phyloP scores from a whole-genome alignment of 2,329 filamentous ascomycete species.

The Phaeoacremonium minimum region DNA sequence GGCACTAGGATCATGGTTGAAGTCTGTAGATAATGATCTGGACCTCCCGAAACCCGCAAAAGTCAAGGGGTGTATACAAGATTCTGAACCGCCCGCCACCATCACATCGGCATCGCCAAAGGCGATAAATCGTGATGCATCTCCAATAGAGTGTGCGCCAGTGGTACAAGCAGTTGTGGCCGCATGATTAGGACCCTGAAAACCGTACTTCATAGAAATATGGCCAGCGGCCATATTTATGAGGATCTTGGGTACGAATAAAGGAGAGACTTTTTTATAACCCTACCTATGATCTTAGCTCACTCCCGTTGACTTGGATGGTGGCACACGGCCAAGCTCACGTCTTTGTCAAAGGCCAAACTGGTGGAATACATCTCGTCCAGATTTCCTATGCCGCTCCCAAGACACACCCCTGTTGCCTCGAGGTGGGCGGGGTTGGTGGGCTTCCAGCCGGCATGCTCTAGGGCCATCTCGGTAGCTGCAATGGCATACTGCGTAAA shows the following conservation, averaged over 20 bases:
- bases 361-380: slow-evolving; percentile 86
- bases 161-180: slow-evolving; percentile 95
- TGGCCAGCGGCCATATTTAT: slow-evolving; percentile 96
- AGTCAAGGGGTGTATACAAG: slow-evolving; percentile 90
- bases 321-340: slow-evolving; percentile 34
- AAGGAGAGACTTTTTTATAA: slow-evolving; percentile 86
- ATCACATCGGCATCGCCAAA: slow-evolving; percentile 91
- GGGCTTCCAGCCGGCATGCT: slow-evolving; percentile 75
- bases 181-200: slow-evolving; percentile 88
- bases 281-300: slow-evolving; percentile 49
- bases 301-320: slow-evolving; percentile 2
- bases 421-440: slow-evolving; percentile 59
- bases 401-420: slow-evolving; percentile 83
- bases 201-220: slow-evolving; percentile 86
- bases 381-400: slow-evolving; percentile 92
- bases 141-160: slow-evolving; percentile 89
- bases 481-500: slow-evolving; percentile 92
- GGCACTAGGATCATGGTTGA: slow-evolving; percentile 65
- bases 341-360: slow-evolving; percentile 67
- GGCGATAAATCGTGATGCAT: slow-evolving; percentile 89
- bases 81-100: slow-evolving; percentile 92
- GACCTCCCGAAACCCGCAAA: slow-evolving; percentile 89
- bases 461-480: slow-evolving; percentile 78
- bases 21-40: slow-evolving; percentile 77
- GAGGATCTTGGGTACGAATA: slow-evolving; percentile 88